phyloP scores from a whole-genome alignment of 192 early-diverging fungal genomes.

The Backusella morwellensis region DNA sequence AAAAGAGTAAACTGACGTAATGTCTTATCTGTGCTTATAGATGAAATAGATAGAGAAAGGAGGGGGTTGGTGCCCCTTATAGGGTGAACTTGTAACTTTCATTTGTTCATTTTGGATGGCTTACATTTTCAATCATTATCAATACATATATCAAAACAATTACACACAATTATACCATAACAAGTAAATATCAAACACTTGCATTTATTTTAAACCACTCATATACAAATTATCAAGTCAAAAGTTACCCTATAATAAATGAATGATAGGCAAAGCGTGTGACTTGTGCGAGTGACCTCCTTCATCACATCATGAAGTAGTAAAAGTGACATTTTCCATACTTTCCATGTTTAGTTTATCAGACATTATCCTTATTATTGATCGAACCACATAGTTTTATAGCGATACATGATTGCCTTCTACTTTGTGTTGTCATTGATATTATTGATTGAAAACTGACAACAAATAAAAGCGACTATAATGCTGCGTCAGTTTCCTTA shows the following conservation, averaged over 20 bases:
- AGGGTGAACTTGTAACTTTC: too few species aligned
- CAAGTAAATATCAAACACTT: too few species aligned
- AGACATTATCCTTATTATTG: background rate
- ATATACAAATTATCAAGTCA: background rate
- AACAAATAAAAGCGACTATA: background rate
- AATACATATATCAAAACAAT: too few species aligned
- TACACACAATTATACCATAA: too few species aligned
- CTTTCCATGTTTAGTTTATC: background rate
- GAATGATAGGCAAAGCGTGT: background rate
- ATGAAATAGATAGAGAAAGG: background rate
- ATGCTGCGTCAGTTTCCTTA: background rate
- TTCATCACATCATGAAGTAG: background rate
- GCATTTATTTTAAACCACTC: background rate
- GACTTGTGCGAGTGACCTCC: constrained; percentile 1
- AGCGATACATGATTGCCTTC: background rate
- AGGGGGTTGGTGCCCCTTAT: too few species aligned
- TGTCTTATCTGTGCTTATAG: background rate
- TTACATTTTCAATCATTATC: too few species aligned
- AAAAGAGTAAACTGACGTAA: background rate
- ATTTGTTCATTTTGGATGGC: too few species aligned
- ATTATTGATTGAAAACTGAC: background rate
- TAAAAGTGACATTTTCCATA: constrained; percentile 2
- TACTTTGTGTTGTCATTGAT: background rate
- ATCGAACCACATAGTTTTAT: background rate
- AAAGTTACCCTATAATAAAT: background rate